Evolutionary conservation across 148 eudicot species (phyloP).

Genomic region (Chenopodium suecicum): DNA sequence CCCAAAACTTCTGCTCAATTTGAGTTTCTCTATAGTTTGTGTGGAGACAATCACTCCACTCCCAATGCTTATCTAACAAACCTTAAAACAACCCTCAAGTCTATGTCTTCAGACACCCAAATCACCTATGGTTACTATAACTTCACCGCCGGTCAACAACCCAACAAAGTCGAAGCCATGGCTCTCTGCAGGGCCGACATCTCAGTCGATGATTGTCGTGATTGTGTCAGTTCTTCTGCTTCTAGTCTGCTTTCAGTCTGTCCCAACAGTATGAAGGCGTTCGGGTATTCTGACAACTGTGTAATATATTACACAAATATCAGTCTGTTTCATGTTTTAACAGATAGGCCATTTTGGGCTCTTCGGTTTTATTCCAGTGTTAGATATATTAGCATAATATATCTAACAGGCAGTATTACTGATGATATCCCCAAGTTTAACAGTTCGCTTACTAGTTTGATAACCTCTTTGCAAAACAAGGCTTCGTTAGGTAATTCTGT

Average conservation of each 20-base stretch:
- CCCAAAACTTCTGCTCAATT: constrained; percentile 18
- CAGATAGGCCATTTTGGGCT: not conserved
- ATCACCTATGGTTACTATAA: constrained; percentile 45
- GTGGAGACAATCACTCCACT: constrained; percentile 22
- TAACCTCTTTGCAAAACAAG: constrained; percentile 1
- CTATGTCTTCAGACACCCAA: constrained; percentile 17
- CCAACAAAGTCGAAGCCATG: constrained; percentile 26
- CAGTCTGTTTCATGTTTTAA: not conserved
- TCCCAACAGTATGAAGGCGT: constrained; percentile 23
- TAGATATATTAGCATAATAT: too few species aligned
- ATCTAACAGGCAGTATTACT: not conserved
- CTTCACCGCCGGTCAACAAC: constrained; percentile 34
- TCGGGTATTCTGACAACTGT: constrained; percentile 25
- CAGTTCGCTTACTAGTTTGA: not conserved
- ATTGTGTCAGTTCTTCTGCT: constrained; percentile 1
- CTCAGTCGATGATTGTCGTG: constrained; percentile 9
- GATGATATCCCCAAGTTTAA: not conserved
- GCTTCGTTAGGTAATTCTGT: constrained; percentile 26
- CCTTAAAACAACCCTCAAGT: constrained; percentile 15
- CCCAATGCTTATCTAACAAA: constrained; percentile 30
- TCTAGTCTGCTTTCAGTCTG: constrained; percentile 7
- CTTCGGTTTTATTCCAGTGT: too few species aligned
- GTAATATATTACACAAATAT: constrained; percentile 11
- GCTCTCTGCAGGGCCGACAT: constrained; percentile 30
- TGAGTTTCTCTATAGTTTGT: not conserved